Base-by-base conservation (phyloP, 192 early-diverging fungal genomes). In the Fimicolochytrium jonesii region DNA sequence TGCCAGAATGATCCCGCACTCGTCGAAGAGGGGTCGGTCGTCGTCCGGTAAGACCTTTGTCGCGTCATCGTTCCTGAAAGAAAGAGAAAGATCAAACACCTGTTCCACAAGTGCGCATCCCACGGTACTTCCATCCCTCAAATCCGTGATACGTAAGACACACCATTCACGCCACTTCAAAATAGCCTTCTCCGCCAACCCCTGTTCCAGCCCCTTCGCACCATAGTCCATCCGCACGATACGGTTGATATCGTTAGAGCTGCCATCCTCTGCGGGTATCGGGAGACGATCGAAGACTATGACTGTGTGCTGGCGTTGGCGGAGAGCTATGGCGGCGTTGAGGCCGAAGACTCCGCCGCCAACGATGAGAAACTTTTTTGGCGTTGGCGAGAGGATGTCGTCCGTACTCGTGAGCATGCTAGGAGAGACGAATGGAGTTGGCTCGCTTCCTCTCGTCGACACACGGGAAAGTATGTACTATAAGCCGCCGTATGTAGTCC, bases 271-370 rank as follows among this genome's bases (percentile, higher is more conserved):
- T 7, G 68, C 66, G 9, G 73, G 73, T 39, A 71, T 41, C 2
- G 43, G 37, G 9, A 61, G 43, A 20, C 69, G 52, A 44, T 66
- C 71, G 30, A 62, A 60, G 5, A 73, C 55, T 20, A 59, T 73
- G 20, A 66, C 60, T 6, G 28, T 6, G 33, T 63, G 26, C 2
- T 45, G 59, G 7, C 63, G 64, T 6, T 45, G 15, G 15, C n/a
- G 22, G 28, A 76, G 63, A 23, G 62, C 30, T 0, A 71, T 39
- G 3, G 68, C 70, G 0, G 74, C 57, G 23, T 61, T 59, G 29
- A 76, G 67, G 17, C 74, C 74, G 63, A 76, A 76, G 17, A 41
- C 36, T 6, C 74, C 74, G n/a, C 58, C 70, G 23, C 74, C 74
- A 13, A 76, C 58, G 34, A 76, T n/a, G n/a, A n/a, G n/a, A n/a